A percentile compares a stretch with the other conserved stretches of the same genome.
Evolutionary conservation across 495 filamentous ascomycete species (phyloP).

Genomic region (Tuber borchii): DNA sequence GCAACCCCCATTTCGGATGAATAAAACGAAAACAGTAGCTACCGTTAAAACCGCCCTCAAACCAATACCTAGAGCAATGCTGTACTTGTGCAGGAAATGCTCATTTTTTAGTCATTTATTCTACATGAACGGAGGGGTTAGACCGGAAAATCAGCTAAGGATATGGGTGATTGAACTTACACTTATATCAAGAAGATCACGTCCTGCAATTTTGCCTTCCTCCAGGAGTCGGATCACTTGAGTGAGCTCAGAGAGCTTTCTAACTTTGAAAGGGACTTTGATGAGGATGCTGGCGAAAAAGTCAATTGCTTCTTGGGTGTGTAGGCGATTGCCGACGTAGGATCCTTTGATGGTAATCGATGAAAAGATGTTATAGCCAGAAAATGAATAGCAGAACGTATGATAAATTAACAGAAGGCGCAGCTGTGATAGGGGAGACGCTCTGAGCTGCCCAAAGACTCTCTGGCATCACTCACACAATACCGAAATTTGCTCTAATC

Average conservation of each 20-base stretch:
- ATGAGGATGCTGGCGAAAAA: constrained; percentile 82
- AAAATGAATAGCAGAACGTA: too few species aligned
- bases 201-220: constrained; percentile 71
- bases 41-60: background rate
- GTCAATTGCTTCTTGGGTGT: constrained; percentile 77
- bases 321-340: constrained; percentile 86
- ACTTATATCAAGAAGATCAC: constrained; percentile 71
- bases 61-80: background rate
- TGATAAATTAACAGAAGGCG: too few species aligned
- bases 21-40: background rate
- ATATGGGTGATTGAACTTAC: constrained; percentile 14
- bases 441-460: too few species aligned
- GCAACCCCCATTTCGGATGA: too few species aligned
- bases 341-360: constrained; percentile 83
- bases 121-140: background rate
- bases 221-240: constrained; percentile 66
- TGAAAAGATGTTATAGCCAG: too few species aligned
- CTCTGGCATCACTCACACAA: too few species aligned
- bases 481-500: too few species aligned
- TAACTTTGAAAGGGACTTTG: constrained; percentile 76
- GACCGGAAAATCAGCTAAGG: background rate
- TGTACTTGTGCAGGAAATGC: background rate
- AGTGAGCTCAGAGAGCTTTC: constrained; percentile 68
- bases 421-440: too few species aligned
- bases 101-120: constrained; percentile 3